phyloP scores from a whole-genome alignment of 257 asterid species.

The Plantago elongata region DNA sequence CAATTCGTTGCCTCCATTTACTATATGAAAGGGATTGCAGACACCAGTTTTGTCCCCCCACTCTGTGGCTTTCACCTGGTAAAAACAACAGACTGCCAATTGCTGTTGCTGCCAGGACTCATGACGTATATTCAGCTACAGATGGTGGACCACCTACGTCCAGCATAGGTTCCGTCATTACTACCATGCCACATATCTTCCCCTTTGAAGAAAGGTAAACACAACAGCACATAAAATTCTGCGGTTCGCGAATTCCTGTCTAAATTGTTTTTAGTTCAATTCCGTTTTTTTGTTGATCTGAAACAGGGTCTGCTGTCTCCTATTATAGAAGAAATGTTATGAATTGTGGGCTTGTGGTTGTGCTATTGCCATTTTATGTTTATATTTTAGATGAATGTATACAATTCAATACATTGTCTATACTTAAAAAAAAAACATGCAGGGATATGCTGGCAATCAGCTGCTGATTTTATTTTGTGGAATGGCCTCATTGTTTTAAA shows the following conservation, averaged over 20 bases:
- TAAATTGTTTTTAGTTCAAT: too few relatives aligned
- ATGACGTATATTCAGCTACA: constrained; percentile 50
- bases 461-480: too few relatives aligned
- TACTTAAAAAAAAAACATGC: too few relatives aligned
- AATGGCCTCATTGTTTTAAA: too few relatives aligned
- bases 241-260: constrained; percentile 1
- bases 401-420: too few relatives aligned
- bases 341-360: too few relatives aligned
- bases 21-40: constrained; percentile 92
- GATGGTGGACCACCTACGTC: constrained; percentile 52
- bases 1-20: constrained; percentile 86
- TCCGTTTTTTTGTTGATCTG: too few relatives aligned
- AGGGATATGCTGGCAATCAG: too few relatives aligned
- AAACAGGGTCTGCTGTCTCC: too few relatives aligned
- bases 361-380: too few relatives aligned
- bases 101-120: constrained; percentile 93
- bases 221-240: constrained; percentile 12
- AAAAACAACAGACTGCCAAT: constrained; percentile 76
- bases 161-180: constrained; percentile 64
- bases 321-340: too few relatives aligned
- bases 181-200: constrained; percentile 80
- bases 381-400: too few relatives aligned
- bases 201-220: constrained; percentile 93
- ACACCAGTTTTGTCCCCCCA: constrained; percentile 81
- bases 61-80: constrained; percentile 95